Evolutionary conservation across 257 asterid species (phyloP), one percentile per base, ranked within the genome.

Genomic region (Solanum boliviense): DNA sequence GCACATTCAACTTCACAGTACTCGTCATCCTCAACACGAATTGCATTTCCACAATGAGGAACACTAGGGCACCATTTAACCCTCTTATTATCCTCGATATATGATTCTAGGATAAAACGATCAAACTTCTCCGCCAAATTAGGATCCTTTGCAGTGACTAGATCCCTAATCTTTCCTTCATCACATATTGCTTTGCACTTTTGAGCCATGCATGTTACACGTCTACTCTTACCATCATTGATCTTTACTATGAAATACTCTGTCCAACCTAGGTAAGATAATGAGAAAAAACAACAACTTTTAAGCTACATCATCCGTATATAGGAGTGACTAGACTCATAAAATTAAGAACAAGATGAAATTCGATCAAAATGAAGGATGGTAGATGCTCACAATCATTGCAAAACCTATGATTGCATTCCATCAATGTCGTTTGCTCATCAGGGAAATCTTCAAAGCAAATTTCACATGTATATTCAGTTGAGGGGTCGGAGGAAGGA

Each of bases 371-470:
- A 74, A 60, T 46, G 70, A 29, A 31, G 84, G 4, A 62, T 72
- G 67, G 36, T 41, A 13, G 83, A 82, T 88, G 68, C 94, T 94
- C 86, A 94, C 97, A 94, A 39, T 88, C 89, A 87, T 92, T 90
- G 94, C 97, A 94, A 91, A 92, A 94, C 72, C 91, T 89, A 89
- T 92, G 97, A 89, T 95, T 94, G 86, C 97, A 94, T 5, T 94
- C 95, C 95, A 92, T 93, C 29, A 88, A 78, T 15, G 94, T 93
- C 27, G 81, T 91, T 48, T 91, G 88, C 9, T 52, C 86, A 20
- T 90, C 60, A 23, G 88, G 88, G 76, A 92, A 75, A 23, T 92
- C 94, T 8, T 94, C 93, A 52, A 74, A 93, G 90, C 95, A 94
- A 88, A 94, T 92, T 84, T 86, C 86, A 71, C 96, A 94, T 27